A percentile compares a stretch with the other conserved stretches of the same genome.
Evolutionary conservation across 177 flowering plant species (phyloP).

Genomic region (Telopea speciosissima): DNA sequence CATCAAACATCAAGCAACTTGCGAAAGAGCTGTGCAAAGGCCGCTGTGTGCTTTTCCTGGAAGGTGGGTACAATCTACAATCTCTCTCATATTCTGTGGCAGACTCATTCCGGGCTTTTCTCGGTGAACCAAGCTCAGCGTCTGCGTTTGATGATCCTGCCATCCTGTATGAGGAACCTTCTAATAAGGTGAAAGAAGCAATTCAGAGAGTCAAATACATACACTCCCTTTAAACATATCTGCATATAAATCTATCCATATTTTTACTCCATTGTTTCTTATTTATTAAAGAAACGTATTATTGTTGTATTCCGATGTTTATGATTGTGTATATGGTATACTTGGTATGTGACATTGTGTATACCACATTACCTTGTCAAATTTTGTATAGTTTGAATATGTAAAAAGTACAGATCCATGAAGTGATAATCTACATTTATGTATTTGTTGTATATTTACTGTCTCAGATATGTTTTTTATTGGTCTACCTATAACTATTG

Average conservation of each 20-base stretch:
- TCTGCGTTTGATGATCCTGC: slow-evolving; percentile 70
- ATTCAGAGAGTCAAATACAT: slow-evolving; percentile 63
- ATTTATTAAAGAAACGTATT: too few relatives aligned
- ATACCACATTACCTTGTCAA: too few relatives aligned
- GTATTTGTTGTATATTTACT: too few relatives aligned
- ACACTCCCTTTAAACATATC: slow-evolving; percentile 49
- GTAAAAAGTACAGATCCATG: too few relatives aligned
- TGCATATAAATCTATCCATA: background rate
- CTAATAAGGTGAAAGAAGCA: slow-evolving; percentile 54
- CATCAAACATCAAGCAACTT: slow-evolving; percentile 68
- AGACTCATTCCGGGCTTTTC: slow-evolving; percentile 81
- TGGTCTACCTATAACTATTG: too few relatives aligned
- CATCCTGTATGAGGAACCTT: slow-evolving; percentile 82
- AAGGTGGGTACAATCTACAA: slow-evolving; percentile 91
- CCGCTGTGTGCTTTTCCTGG: slow-evolving; percentile 88
- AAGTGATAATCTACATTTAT: too few relatives aligned
- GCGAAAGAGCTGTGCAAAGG: slow-evolving; percentile 82
- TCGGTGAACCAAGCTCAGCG: slow-evolving; percentile 71
- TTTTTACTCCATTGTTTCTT: too few relatives aligned
- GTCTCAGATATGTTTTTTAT: too few relatives aligned
- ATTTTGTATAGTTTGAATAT: too few relatives aligned
- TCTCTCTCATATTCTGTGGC: slow-evolving; percentile 88
- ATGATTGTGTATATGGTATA: background rate
- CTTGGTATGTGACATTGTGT: background rate
- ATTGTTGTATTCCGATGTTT: background rate